Conservation (phyloP, 345 rosid species). For the Eucalyptus curtisii region DNA sequence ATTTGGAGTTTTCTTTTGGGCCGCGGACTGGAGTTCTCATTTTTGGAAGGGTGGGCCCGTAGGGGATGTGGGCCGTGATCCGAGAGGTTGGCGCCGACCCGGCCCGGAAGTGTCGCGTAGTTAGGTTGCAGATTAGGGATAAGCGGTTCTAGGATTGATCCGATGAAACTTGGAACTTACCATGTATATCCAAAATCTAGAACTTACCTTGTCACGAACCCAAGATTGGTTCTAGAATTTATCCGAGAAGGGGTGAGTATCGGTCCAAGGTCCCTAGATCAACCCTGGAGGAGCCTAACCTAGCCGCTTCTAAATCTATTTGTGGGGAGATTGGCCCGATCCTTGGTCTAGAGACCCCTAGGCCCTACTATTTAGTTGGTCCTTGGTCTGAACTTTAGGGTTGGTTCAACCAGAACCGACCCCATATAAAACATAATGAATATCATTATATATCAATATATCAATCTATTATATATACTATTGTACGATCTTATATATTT, state of each 20-base stretch:
- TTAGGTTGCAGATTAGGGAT: neutral
- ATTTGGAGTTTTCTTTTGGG: neutral
- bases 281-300: rapidly evolving
- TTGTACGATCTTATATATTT: no score
- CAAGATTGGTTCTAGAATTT: rapidly evolving
- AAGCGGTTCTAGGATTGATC: rapidly evolving
- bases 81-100: rapidly evolving
- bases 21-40: rapidly evolving
- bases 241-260: rapidly evolving
- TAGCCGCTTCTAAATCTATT: rapidly evolving
- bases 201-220: rapidly evolving
- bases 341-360: rapidly evolving
- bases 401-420: rapidly evolving
- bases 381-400: rapidly evolving
- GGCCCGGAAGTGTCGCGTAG: neutral
- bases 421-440: no score
- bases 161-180: rapidly evolving
- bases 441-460: no score
- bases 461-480: no score
- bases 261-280: rapidly evolving
- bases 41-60: neutral
- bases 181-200: no score
- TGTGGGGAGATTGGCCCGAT: rapidly evolving
- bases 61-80: neutral
- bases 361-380: no score